These are phyloP conservation scores for Inga laurina DNA, from an alignment of 306 rosid genomes.

Conservation along the genomic window DNA sequence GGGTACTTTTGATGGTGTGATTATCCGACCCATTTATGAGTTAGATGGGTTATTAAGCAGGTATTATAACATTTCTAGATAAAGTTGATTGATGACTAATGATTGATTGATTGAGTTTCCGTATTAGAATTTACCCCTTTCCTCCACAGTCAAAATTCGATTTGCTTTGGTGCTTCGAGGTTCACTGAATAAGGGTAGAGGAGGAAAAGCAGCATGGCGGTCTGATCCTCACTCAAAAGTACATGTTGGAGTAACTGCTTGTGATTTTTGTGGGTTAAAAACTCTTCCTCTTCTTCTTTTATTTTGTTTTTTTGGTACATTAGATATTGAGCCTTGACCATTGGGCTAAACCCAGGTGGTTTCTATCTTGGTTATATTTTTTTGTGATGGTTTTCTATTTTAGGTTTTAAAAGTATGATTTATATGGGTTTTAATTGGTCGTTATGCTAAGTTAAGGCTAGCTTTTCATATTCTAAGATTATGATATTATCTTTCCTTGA, in stretches of 20 bases:
- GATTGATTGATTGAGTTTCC: background rate
- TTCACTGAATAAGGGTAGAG: constrained; percentile 27
- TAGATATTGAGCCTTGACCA: no score
- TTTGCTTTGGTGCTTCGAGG: constrained; percentile 38
- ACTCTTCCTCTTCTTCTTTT: constrained; percentile 19
- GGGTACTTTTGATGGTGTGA: no score
- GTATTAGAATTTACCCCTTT: background rate
- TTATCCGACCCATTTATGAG: no score
- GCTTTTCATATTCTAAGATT: constrained; percentile 1
- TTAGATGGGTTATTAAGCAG: no score
- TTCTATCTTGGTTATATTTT: no score
- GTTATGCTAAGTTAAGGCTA: background rate
- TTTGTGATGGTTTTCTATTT: no score
- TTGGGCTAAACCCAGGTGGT: no score
- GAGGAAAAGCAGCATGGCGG: constrained; percentile 25
- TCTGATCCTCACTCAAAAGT: constrained; percentile 38
- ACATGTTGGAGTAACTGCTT: constrained; percentile 52
- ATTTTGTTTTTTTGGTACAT: background rate
- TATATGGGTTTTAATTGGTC: background rate
- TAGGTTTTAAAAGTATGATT: no score
- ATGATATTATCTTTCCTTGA: constrained; percentile 20
- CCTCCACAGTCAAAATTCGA: background rate
- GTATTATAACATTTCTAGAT: no score
- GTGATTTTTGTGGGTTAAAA: constrained; percentile 92
- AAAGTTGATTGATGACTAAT: no score